Percentiles rank a stretch among this genome's conserved stretches.
Evolutionary conservation across 768 basidiomycete genomes (phyloP).

Genomic region (Auricularia auricula-judae): DNA sequence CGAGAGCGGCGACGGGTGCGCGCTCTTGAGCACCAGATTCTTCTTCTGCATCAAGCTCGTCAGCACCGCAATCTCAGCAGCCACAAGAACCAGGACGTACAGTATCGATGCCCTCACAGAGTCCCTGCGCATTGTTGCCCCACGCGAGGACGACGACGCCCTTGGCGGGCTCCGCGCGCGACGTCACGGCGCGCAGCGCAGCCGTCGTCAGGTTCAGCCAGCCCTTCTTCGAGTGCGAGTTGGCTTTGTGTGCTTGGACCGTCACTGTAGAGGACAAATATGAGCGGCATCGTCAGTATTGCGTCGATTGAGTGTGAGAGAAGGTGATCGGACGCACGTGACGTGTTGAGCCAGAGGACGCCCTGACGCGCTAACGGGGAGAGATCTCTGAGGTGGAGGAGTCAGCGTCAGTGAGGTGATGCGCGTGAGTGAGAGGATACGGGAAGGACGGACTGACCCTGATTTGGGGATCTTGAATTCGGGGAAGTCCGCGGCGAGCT

Average conservation of each 20-base stretch:
- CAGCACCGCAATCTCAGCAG: neutral
- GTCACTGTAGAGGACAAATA: slow-evolving; percentile 33
- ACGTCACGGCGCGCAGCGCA: slow-evolving; percentile 35
- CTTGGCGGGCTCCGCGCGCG: slow-evolving; percentile 23
- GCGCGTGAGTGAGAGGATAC: too few relatives aligned
- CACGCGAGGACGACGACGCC: slow-evolving; percentile 87
- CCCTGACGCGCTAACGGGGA: slow-evolving; percentile 76
- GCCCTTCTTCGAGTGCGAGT: slow-evolving; percentile 75
- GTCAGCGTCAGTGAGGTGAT: neutral
- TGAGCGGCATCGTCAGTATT: too few relatives aligned
- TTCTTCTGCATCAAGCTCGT: slow-evolving; percentile 39
- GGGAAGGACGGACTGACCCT: slow-evolving; percentile 1
- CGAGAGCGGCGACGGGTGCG: slow-evolving; percentile 84
- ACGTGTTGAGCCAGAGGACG: slow-evolving; percentile 85
- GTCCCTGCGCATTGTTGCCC: slow-evolving; percentile 80
- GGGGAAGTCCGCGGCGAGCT: slow-evolving; percentile 2
- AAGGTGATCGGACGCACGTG: slow-evolving; percentile 16
- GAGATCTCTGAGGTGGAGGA: slow-evolving; percentile 37
- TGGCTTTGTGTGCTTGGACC: slow-evolving; percentile 62
- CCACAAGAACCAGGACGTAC: slow-evolving; percentile 27
- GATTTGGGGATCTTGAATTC: slow-evolving; percentile 6
- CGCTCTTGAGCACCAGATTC: slow-evolving; percentile 67
- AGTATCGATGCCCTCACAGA: slow-evolving; percentile 65
- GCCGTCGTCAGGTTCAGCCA: slow-evolving; percentile 79
- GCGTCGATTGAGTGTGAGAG: neutral